Conservation (phyloP, 2,329 filamentous ascomycete genomes). For the Colletotrichum agaves region DNA sequence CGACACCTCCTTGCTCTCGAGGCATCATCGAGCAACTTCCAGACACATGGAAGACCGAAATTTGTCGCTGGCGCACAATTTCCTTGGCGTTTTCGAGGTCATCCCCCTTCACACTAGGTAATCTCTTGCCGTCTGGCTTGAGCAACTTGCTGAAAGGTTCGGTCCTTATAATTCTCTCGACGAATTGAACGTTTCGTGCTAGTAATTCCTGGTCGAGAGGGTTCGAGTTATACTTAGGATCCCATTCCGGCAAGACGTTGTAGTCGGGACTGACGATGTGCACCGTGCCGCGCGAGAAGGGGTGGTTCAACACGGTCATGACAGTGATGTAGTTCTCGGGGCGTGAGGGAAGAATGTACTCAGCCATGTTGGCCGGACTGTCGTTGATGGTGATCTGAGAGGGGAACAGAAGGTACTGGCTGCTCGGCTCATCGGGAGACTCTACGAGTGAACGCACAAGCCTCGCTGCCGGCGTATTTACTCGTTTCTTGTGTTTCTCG, state of each 20-base stretch:
- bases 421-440: conserved; percentile 44
- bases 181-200: conserved; percentile 54
- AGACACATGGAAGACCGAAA: conserved; percentile 57
- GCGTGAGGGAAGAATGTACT: conserved; percentile 38
- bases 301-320: conserved; percentile 69
- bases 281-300: conserved; percentile 67
- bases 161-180: conserved; percentile 50
- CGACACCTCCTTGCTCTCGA: conserved; percentile 55
- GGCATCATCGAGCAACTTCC: conserved; percentile 63
- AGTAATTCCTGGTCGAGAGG: conserved; percentile 67
- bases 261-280: conserved; percentile 62
- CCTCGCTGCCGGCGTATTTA: conserved; percentile 35
- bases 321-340: conserved; percentile 64
- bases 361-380: conserved; percentile 42
- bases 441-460: conserved; percentile 44
- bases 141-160: conserved; percentile 54
- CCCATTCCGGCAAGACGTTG: conserved; percentile 58
- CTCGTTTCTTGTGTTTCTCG: conserved; percentile 28
- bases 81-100: conserved; percentile 48
- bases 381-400: conserved; percentile 44
- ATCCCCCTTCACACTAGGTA: conserved; percentile 46
- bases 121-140: conserved; percentile 50
- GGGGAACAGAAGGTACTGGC: conserved; percentile 49
- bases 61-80: conserved; percentile 47
- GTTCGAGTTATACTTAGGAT: conserved; percentile 66